phyloP scores from a whole-genome alignment of 768 basidiomycete genomes.

The Tephrocybe sp. region DNA sequence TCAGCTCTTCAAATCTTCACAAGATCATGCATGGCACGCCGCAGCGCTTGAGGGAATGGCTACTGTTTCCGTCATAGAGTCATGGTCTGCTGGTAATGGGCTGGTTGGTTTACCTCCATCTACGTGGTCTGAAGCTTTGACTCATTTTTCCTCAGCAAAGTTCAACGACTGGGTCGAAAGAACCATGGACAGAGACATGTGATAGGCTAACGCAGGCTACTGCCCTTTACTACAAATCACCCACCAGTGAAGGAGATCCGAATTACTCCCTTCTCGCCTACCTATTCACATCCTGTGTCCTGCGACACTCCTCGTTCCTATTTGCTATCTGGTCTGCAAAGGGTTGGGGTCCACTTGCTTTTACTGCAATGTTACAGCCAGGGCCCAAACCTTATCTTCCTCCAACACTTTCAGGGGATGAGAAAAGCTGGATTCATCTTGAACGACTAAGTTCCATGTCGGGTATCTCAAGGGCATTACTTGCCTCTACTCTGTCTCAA shows the following conservation, averaged over 20 bases:
- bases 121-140: slow-evolving; percentile 11
- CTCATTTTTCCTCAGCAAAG: slow-evolving; percentile 43
- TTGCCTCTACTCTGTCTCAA: slow-evolving; percentile 63
- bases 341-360: slow-evolving; percentile 81
- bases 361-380: slow-evolving; percentile 71
- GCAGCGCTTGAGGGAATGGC: slow-evolving; percentile 84
- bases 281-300: slow-evolving; percentile 63
- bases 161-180: slow-evolving; percentile 48
- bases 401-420: slow-evolving; percentile 49
- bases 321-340: slow-evolving; percentile 84
- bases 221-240: slow-evolving; percentile 58
- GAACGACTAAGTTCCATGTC: slow-evolving; percentile 70
- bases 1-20: slow-evolving; percentile 65
- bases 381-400: slow-evolving; percentile 58
- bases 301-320: slow-evolving; percentile 72
- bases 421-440: slow-evolving; percentile 47
- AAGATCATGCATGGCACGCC: slow-evolving; percentile 88
- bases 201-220: slow-evolving; percentile 73
- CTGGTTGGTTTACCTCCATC: slow-evolving; percentile 45
- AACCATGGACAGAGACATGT: slow-evolving; percentile 73
- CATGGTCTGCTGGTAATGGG: slow-evolving; percentile 77
- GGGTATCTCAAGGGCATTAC: slow-evolving; percentile 65
- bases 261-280: slow-evolving; percentile 64
- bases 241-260: slow-evolving; percentile 52
- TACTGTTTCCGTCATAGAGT: slow-evolving; percentile 74